A percentile compares a stretch with the other conserved stretches of the same genome.
These are phyloP conservation scores for Aspergillus ruber DNA, from an alignment of 2,329 filamentous ascomycete species.

Conservation along the genomic window DNA sequence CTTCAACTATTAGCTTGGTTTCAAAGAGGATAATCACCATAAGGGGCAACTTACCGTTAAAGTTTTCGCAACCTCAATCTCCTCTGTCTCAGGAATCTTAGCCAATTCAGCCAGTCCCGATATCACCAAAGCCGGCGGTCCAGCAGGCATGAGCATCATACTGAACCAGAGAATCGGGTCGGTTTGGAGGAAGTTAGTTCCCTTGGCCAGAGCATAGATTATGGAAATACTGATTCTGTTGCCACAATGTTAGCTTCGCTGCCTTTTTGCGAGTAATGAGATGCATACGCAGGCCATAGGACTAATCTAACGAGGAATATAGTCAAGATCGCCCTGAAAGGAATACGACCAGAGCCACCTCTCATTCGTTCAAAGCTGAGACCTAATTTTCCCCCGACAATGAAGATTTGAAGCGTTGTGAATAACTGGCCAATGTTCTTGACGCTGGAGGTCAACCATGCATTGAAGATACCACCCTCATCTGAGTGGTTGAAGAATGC, in stretches of 20 bases:
- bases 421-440: slow-evolving; percentile 60
- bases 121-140: slow-evolving; percentile 50
- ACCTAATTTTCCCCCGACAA: slow-evolving; percentile 61
- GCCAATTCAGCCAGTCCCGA: slow-evolving; percentile 47
- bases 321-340: slow-evolving; percentile 41
- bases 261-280: neutral
- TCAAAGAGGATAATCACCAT: slow-evolving; percentile 5
- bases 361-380: slow-evolving; percentile 46
- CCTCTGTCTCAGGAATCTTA: slow-evolving; percentile 39
- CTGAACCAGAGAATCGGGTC: slow-evolving; percentile 63
- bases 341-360: slow-evolving; percentile 31
- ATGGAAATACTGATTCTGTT: slow-evolving; percentile 45
- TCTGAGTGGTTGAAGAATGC: slow-evolving; percentile 55
- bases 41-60: slow-evolving; percentile 36
- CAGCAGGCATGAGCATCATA: slow-evolving; percentile 55
- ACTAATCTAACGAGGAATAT: slow-evolving; percentile 54
- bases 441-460: slow-evolving; percentile 58
- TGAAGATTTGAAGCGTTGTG: slow-evolving; percentile 58
- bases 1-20: slow-evolving; percentile 10
- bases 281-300: slow-evolving; percentile 49
- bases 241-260: neutral
- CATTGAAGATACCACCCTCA: slow-evolving; percentile 58
- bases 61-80: slow-evolving; percentile 50
- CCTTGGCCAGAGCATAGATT: slow-evolving; percentile 50
- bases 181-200: slow-evolving; percentile 45